Evolutionary conservation across 2,329 filamentous ascomycete species (phyloP).

Genomic region (Alternaria incomplexa): DNA sequence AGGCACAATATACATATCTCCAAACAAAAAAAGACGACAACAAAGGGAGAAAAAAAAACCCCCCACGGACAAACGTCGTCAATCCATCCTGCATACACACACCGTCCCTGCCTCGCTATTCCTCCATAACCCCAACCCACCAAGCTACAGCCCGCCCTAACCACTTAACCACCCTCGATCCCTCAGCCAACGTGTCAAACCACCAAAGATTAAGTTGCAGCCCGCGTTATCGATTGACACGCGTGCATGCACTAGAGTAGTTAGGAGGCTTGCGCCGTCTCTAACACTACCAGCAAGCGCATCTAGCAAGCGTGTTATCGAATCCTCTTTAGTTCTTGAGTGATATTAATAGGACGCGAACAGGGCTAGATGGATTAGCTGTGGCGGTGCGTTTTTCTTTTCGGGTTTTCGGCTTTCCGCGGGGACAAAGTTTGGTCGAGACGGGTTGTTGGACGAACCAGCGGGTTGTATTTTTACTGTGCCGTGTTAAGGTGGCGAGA

Average conservation of each 20-base stretch:
- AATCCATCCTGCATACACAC: background rate
- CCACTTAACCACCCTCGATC: background rate
- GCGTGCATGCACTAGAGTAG: background rate
- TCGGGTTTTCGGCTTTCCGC: background rate
- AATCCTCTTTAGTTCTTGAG: background rate
- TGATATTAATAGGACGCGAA: background rate
- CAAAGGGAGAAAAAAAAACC: background rate
- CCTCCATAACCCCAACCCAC: background rate
- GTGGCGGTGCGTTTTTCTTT: background rate
- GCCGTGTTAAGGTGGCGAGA: background rate
- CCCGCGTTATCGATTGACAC: background rate
- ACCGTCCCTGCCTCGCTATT: background rate
- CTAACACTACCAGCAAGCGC: background rate
- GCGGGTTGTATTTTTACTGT: background rate
- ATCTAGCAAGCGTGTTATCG: background rate
- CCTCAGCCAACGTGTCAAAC: background rate
- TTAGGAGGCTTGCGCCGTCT: background rate
- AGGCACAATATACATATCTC: background rate
- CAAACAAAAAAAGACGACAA: background rate
- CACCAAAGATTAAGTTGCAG: background rate
- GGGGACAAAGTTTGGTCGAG: background rate
- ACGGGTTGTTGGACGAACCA: background rate
- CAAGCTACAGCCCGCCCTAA: background rate
- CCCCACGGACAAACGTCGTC: background rate
- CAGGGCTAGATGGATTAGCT: background rate